A percentile compares a stretch with the other conserved stretches of the same genome.
Evolutionary conservation across 768 basidiomycete genomes (phyloP).

Genomic region (Dendrothele bispora): DNA sequence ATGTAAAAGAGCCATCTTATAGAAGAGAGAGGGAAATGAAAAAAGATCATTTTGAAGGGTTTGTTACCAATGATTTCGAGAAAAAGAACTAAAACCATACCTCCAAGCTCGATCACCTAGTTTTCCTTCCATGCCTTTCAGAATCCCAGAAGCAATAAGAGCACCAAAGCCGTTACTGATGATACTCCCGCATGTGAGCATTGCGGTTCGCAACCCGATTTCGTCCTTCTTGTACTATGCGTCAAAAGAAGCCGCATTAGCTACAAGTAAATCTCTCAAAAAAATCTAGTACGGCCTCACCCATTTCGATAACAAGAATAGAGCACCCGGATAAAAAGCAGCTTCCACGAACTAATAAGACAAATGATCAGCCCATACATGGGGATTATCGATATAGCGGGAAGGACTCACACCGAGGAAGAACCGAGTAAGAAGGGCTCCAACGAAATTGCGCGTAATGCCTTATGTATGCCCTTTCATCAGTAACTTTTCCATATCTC

Average conservation of each 20-base stretch:
- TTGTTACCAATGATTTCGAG: no score
- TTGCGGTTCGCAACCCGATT: constrained; percentile 34
- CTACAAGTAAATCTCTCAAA: background rate
- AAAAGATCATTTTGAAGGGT: no score
- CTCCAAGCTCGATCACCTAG: constrained; percentile 54
- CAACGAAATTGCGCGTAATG: constrained; percentile 6
- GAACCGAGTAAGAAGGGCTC: constrained; percentile 44
- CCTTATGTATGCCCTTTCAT: constrained; percentile 24
- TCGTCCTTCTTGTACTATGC: constrained; percentile 46
- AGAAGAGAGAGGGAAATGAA: background rate
- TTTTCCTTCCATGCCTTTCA: constrained; percentile 44
- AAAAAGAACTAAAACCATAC: constrained; percentile 24
- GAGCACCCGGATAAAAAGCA: constrained; percentile 44
- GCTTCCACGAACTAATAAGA: constrained; percentile 37
- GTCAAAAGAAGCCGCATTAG: constrained; percentile 21
- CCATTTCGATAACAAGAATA: constrained; percentile 25
- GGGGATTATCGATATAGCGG: background rate
- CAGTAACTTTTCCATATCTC: constrained; percentile 29
- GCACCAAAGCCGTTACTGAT: constrained; percentile 55
- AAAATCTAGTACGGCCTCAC: background rate
- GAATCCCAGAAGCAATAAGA: constrained; percentile 46
- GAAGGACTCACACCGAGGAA: constrained; percentile 19
- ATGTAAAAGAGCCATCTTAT: constrained; percentile 48
- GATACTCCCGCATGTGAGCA: constrained; percentile 49
- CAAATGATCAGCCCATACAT: background rate